Conservation (phyloP, 345 rosid genomes). For the Citropsis articulata region DNA sequence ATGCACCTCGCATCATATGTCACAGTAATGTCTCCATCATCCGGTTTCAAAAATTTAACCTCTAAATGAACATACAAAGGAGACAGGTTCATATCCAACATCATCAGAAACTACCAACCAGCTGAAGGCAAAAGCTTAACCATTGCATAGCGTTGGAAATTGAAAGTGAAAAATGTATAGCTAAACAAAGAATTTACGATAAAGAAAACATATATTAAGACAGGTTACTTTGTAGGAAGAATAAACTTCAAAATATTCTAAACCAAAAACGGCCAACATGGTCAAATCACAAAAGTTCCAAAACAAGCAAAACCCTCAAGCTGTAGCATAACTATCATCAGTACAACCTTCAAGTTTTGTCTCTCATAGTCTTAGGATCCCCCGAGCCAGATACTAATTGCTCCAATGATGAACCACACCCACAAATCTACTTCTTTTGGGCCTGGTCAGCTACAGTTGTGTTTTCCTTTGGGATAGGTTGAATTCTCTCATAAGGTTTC, state of each 20-base stretch:
- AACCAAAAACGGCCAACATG: not conserved
- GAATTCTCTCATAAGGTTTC: slow-evolving; percentile 79
- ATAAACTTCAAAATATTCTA: not conserved
- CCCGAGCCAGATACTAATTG: not conserved
- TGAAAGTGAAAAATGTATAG: not conserved
- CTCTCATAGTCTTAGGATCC: not conserved
- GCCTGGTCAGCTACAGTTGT: slow-evolving; percentile 17
- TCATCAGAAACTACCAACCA: not conserved
- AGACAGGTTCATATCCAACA: not conserved
- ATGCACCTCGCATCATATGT: not conserved
- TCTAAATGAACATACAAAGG: not conserved
- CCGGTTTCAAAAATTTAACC: not conserved
- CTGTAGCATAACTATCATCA: not conserved
- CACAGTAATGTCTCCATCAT: not conserved
- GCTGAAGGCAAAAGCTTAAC: not conserved
- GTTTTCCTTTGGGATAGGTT: slow-evolving; percentile 48
- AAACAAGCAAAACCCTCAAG: not conserved
- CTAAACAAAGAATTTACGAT: not conserved
- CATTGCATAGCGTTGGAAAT: not conserved
- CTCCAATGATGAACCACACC: not conserved
- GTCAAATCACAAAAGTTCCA: not conserved
- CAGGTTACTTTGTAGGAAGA: not conserved
- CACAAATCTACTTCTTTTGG: slow-evolving; percentile 13
- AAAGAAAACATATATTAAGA: not conserved
- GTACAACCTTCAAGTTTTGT: not conserved